A percentile compares a stretch with the other conserved stretches of the same genome.
Conservation (phyloP, 192 early-diverging fungal species). For the Phycomyces nitens region DNA sequence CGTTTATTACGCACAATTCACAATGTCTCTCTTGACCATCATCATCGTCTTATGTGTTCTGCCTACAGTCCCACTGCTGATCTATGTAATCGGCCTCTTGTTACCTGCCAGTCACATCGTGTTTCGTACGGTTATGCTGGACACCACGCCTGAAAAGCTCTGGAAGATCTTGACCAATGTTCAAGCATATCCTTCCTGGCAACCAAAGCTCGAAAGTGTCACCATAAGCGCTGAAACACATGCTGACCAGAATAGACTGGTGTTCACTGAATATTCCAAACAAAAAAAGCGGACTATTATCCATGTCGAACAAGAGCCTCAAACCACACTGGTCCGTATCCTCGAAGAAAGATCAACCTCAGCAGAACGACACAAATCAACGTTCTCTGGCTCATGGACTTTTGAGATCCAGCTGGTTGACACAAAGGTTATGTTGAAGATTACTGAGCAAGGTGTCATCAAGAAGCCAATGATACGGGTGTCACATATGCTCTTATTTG, state of each 20-base stretch:
- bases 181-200: conserved; percentile 22
- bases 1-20: too few relatives aligned
- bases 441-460: conserved; percentile 34
- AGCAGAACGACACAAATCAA: conserved; percentile 9
- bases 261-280: conserved; percentile 27
- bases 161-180: conserved; percentile 28
- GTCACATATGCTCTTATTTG: conserved; percentile 25
- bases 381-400: conserved; percentile 32
- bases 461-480: conserved; percentile 32
- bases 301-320: conserved; percentile 20
- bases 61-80: conserved; percentile 23
- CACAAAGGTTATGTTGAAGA: conserved; percentile 17
- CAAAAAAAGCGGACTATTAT: conserved; percentile 20
- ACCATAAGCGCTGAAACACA: not conserved
- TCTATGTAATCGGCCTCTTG: conserved; percentile 25
- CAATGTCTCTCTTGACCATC: not conserved
- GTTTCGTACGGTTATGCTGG: conserved; percentile 15
- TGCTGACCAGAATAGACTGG: not conserved
- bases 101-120: conserved; percentile 27
- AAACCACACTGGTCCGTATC: conserved; percentile 12
- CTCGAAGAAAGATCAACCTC: conserved; percentile 23
- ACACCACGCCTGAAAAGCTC: conserved; percentile 11
- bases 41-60: conserved; percentile 5
- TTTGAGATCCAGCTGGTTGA: conserved; percentile 21
- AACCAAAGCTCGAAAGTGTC: conserved; percentile 21